Base-by-base conservation (phyloP, 148 eudicot genomes). In the Chenopodium formosanum region DNA sequence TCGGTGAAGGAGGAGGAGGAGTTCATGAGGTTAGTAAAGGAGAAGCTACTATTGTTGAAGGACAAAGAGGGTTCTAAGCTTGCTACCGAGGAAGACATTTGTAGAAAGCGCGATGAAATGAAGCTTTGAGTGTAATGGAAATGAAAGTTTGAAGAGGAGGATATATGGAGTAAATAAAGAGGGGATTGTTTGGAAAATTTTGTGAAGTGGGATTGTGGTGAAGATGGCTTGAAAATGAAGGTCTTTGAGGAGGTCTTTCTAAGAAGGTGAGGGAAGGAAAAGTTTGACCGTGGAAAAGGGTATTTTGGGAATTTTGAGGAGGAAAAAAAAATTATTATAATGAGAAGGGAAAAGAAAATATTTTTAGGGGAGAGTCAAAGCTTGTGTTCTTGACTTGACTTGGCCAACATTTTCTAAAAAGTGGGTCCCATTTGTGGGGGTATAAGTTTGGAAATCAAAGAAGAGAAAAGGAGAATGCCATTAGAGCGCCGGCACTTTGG, bases 321-420 rank as follows among this genome's bases (percentile, higher is more conserved):
- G 25, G 0, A 6, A 34, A 73, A 32, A 46, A 13, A 34, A 14
- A 4, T 16, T 0, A 3, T 25, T 44, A 11, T 5, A 48, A 23
- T 29, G 6, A 73, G 44, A 74, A 12, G 13, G 40, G 32, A 65
- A 70, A 48, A 7, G 19, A 8, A 20, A 56, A 74, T 19, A 11
- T 25, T 12, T 68, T 34, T 14, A 4, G 83, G 83, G 60, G 31
- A 48, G 65, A 86, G 97, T 94, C 97, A 93, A 91, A 92, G 81
- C 80, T 85, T 88, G 95, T 88, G 94, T 86, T 87, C 89, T 88
- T 94, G 97, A 94, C 92, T 85, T 85, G 88, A 83, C 85, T 80
- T 60, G 25, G 87, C 70, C 62, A 50, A 27, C 16, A 1, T 65
- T 50, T 53, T 71, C 22, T 20, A 25, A 37, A 6, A 37, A 11